These are phyloP conservation scores for Pseudoscleropodium purum DNA, from an alignment of 225 moss, liverwort and hornwort genomes.

Conservation along the genomic window DNA sequence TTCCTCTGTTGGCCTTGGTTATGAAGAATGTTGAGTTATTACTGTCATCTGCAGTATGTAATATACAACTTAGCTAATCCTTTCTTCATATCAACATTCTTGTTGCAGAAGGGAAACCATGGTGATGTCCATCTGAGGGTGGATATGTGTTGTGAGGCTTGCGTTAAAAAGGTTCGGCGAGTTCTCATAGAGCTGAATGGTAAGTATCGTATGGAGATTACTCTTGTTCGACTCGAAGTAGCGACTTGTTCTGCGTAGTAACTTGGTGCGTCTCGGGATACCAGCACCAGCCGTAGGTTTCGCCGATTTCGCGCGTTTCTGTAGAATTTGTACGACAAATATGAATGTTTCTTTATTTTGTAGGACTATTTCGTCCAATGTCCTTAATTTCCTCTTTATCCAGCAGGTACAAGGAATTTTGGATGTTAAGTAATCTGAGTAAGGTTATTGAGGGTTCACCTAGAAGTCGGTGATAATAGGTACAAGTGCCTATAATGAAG, in stretches of 20 bases:
- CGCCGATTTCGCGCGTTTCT: no score
- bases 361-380: no score
- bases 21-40: rapidly evolving
- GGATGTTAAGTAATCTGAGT: no score
- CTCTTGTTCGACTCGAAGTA: no score
- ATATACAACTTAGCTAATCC: neutral
- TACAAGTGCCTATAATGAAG: rapidly evolving
- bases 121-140: conserved; percentile 15
- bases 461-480: rapidly evolving
- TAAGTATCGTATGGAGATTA: neutral
- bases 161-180: conserved; percentile 7
- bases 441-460: no score
- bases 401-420: rapidly evolving
- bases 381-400: neutral
- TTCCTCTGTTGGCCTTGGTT: no score
- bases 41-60: rapidly evolving
- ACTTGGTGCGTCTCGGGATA: no score
- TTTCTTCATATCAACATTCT: rapidly evolving
- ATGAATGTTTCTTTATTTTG: no score
- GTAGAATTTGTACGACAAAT: no score
- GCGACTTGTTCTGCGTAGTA: no score
- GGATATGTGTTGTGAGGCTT: conserved; percentile 32
- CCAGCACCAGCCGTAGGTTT: no score
- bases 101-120: neutral
- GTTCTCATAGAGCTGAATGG: conserved; percentile 21